Conservation (phyloP, 495 filamentous ascomycete species). For the Penicillium chermesinum region DNA sequence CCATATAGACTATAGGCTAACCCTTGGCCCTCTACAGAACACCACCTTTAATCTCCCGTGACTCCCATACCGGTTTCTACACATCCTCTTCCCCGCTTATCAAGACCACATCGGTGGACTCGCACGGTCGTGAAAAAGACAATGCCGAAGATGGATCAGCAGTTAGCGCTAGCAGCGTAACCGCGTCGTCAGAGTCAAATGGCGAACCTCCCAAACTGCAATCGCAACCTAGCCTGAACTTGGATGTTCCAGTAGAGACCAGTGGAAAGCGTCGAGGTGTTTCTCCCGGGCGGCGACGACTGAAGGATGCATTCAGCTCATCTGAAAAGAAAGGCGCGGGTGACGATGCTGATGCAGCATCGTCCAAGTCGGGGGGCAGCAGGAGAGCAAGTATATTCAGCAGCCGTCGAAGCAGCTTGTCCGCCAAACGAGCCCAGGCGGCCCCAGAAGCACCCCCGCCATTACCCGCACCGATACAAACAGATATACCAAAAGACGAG, state of each 20-base stretch:
- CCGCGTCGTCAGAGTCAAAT: conserved; percentile 24
- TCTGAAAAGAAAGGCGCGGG: conserved; percentile 31
- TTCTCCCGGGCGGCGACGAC: conserved; percentile 37
- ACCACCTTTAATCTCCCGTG: conserved; percentile 62
- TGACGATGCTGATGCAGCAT: conserved; percentile 40
- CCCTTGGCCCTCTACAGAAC: conserved; percentile 31
- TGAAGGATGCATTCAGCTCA: conserved; percentile 44
- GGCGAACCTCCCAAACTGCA: conserved; percentile 14
- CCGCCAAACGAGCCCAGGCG: conserved; percentile 31
- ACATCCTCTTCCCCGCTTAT: conserved; percentile 80
- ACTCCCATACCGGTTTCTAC: conserved; percentile 73
- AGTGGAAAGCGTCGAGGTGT: conserved; percentile 33
- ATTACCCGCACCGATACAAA: conserved; percentile 33
- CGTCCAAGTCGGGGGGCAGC: conserved; percentile 31
- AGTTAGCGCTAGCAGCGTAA: conserved; percentile 25
- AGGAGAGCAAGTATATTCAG: conserved; percentile 28
- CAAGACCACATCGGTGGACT: conserved; percentile 48
- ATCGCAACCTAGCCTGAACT: conserved; percentile 22
- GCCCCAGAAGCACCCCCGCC: conserved; percentile 27
- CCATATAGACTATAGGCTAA: too few relatives aligned
- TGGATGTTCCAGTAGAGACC: conserved; percentile 30
- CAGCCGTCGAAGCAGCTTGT: conserved; percentile 39
- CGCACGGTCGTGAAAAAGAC: conserved; percentile 17
- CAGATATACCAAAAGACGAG: conserved; percentile 21
- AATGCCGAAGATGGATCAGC: conserved; percentile 28